A percentile compares a stretch with the other conserved stretches of the same genome.
phyloP scores from a whole-genome alignment of 495 filamentous ascomycete species.

The Letharia lupina region DNA sequence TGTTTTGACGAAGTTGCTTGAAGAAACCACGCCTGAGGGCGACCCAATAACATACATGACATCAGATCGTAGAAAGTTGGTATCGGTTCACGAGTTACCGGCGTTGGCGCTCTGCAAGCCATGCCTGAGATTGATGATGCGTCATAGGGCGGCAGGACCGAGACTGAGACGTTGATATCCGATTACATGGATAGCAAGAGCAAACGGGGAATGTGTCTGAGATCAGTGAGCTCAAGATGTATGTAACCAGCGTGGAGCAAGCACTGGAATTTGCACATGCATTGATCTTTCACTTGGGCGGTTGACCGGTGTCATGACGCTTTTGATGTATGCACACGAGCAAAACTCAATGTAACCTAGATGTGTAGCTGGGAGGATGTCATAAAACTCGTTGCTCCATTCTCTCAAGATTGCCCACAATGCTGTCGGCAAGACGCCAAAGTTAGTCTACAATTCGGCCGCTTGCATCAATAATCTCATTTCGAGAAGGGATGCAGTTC shows the following conservation, averaged over 20 bases:
- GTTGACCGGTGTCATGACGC: not conserved
- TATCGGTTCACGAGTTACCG: not conserved
- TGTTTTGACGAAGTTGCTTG: not conserved
- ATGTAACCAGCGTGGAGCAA: not conserved
- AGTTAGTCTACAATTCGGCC: not conserved
- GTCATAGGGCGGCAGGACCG: not conserved
- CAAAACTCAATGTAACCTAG: not conserved
- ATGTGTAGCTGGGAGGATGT: not conserved
- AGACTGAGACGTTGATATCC: not conserved
- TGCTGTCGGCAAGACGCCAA: not conserved
- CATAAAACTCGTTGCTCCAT: not conserved
- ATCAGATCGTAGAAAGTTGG: not conserved
- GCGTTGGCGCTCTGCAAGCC: not conserved
- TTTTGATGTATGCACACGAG: not conserved
- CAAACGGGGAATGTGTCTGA: not conserved
- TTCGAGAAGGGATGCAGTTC: too few species aligned
- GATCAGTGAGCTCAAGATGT: not conserved
- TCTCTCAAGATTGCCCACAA: not conserved
- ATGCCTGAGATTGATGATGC: not conserved
- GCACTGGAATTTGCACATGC: not conserved
- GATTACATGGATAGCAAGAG: not conserved
- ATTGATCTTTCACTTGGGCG: not conserved
- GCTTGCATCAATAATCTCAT: not conserved
- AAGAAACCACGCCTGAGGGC: not conserved
- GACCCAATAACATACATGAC: not conserved